Base-by-base conservation (phyloP, 2,329 filamentous ascomycete genomes). In the Talaromyces sp. region DNA sequence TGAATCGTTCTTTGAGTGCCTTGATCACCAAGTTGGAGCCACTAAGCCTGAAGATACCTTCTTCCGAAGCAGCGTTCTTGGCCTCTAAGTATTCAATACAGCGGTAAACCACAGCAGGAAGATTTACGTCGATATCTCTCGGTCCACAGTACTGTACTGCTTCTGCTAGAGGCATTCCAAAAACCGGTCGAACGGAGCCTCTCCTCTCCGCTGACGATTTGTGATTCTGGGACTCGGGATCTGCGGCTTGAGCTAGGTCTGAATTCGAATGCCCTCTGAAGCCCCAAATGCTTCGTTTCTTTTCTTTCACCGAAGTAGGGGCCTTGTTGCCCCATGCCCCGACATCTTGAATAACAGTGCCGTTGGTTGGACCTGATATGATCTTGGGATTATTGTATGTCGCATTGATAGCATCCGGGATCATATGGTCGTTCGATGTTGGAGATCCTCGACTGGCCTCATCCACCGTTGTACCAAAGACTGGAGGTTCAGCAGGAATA, bases 1-100 rank as follows among this genome's bases (percentile, higher is more conserved):
- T 97, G 80, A 99, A 99, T 2, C 93, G 88, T 73, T 98, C 93
- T 65, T 90, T 90, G 48, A 99, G 83, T 63, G 87, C 87, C 76
- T 93, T 96, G 77, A 99, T 96, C 57, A 96, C 88, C 61, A 96
- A 85, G 72, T 96, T 98, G 0, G 93, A 98, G n/a, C 95, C 95
- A 74, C 93, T 98, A 46, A 99, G 82, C 58, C 95, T 88, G 82
- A 99, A 99, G 46, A 99, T 96, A 48, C 95, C 95, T 76, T 99
- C 95, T 75, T 99, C 95, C 5, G 82, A 83, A 55, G 89, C 83
- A 11, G 93, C 95, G 66, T 90, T 86, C 79, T 93, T 93, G 6
- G 86, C 84, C 67, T 91, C 89, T 18, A 99, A 83, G 74, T 96
- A 99, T 75, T 98, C 91, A 65, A 99, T 90, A 72, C 92, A 97